phyloP scores from a whole-genome alignment of 441 rosid genomes.

The Rhodomyrtus psidioides region DNA sequence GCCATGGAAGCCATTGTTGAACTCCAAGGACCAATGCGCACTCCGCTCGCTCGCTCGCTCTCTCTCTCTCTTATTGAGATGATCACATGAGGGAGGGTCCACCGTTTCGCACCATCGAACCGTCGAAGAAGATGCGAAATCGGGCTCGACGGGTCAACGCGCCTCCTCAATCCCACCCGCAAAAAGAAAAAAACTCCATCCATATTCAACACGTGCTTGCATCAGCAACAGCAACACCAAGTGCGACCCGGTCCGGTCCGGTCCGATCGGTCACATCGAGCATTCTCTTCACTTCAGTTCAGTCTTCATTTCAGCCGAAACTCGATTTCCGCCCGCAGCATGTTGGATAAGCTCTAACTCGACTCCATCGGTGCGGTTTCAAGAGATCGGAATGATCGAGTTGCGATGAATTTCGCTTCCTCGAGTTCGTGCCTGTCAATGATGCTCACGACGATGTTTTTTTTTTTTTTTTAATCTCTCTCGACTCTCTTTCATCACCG shows the following conservation, averaged over 20 bases:
- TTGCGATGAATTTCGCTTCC: not conserved
- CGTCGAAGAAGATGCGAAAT: not conserved
- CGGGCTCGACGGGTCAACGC: not conserved
- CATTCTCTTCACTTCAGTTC: no score
- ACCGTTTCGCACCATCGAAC: not conserved
- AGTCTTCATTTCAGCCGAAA: not conserved
- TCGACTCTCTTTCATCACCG: fast-evolving
- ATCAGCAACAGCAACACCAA: no score
- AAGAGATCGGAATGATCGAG: fast-evolving
- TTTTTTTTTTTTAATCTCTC: not conserved
- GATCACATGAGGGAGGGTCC: not conserved
- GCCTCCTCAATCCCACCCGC: not conserved
- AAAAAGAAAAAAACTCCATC: not conserved
- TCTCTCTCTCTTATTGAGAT: not conserved
- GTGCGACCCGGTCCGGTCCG: no score
- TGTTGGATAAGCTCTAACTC: not conserved
- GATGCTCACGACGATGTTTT: not conserved
- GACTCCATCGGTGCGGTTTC: fast-evolving
- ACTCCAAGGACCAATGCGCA: not conserved
- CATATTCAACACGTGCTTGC: not conserved
- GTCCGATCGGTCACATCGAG: no score
- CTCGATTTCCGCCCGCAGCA: not conserved
- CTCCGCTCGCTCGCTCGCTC: not conserved
- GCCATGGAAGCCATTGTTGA: not conserved
- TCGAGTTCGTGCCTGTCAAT: fast-evolving